Percentiles rank a stretch among this genome's conserved stretches.
Evolutionary conservation across 257 asterid species (phyloP).

Genomic region (Voacanga thouarsii): DNA sequence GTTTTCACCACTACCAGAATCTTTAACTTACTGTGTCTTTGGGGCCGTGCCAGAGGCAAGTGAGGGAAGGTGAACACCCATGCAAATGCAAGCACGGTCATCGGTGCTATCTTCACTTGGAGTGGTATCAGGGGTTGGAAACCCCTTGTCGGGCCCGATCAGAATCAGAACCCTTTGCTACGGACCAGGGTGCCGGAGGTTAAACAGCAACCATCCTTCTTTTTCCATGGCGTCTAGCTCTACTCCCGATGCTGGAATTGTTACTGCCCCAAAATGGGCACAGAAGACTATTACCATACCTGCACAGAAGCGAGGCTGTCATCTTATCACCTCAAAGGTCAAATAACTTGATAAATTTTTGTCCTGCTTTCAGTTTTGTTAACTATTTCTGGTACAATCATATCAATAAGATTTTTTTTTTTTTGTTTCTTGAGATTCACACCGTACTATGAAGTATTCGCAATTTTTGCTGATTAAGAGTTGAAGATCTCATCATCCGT

Average conservation of each 20-base stretch:
- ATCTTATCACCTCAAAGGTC: constrained; percentile 82
- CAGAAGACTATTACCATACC: constrained; percentile 81
- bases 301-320: constrained; percentile 85
- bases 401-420: too few relatives aligned
- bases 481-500: too few relatives aligned
- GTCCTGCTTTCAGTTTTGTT: neutral
- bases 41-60: neutral
- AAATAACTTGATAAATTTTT: neutral
- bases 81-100: neutral
- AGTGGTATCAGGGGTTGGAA: neutral
- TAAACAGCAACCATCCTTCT: neutral
- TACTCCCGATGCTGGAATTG: constrained; percentile 37
- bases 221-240: constrained; percentile 18
- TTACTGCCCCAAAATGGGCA: constrained; percentile 66
- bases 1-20: too few relatives aligned
- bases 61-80: neutral
- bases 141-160: neutral
- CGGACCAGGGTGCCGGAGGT: too few relatives aligned
- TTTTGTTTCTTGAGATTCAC: too few relatives aligned
- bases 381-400: neutral
- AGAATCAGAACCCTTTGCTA: neutral
- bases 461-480: neutral
- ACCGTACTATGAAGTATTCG: neutral
- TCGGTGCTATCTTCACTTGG: neutral
- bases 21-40: too few relatives aligned